Evolutionary conservation across 139 green algal genomes (phyloP).

Genomic region (Chlamydomonas sp.): DNA sequence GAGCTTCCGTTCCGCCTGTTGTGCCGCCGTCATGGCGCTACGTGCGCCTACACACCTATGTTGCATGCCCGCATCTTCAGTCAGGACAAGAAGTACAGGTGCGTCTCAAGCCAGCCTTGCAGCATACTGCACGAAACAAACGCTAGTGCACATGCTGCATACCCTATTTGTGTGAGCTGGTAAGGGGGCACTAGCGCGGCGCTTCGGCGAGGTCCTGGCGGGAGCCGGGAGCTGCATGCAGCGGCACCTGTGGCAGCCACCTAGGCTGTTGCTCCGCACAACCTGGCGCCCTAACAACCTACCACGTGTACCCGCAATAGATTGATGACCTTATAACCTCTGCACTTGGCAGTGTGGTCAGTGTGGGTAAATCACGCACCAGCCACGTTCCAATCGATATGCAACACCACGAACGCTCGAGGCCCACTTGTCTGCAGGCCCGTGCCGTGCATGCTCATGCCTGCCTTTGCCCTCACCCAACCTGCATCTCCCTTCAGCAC

Average conservation of each 20-base stretch:
- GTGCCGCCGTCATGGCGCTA: conserved; percentile 88
- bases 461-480: neutral
- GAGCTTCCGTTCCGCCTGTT: conserved; percentile 97
- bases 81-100: conserved; percentile 82
- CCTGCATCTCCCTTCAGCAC: neutral
- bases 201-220: too few species aligned
- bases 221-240: too few species aligned
- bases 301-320: too few species aligned
- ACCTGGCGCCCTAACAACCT: neutral
- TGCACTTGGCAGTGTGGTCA: too few species aligned
- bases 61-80: conserved; percentile 92
- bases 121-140: neutral
- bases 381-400: too few species aligned
- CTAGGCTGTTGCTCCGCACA: neutral
- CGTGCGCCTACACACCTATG: conserved; percentile 97
- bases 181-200: neutral
- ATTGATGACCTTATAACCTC: too few species aligned
- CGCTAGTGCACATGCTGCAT: neutral
- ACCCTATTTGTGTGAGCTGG: neutral
- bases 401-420: too few species aligned
- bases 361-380: too few species aligned
- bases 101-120: neutral
- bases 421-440: too few species aligned
- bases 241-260: too few species aligned
- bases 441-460: too few species aligned